Evolutionary conservation across 1,139 yeast species (phyloP), one percentile per base, ranked within the genome.

Genomic region (Geotrichum histeridarum): DNA sequence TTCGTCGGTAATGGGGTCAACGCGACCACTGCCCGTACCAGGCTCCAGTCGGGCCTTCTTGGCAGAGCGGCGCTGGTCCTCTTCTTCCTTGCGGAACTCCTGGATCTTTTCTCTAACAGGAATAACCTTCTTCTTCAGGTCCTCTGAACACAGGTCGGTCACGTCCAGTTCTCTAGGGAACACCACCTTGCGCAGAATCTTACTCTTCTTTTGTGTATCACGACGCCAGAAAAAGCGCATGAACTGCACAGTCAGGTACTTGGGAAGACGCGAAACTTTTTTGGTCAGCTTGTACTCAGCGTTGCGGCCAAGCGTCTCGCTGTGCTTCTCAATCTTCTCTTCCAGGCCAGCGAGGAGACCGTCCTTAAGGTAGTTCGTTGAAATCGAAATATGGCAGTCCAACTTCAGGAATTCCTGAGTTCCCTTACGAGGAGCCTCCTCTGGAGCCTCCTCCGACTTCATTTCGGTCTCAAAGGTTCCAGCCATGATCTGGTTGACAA

Each of bases 221-320:
- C 93, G 80, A 69, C 94, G 87, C 99, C 99, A 93, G 71, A 83
- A 93, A 69, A 93, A 93, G 65, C 99, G 80, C 61, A 93, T 94
- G 70, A 87, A 93, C 69, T 93, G 96, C 50, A 94, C 89, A 12
- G 94, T 87, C 63, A 93, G 76, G 67, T 85, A 86, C 67, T 87
- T 86, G 57, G 99, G 99, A 61, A 94, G 76, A 65, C 89, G 82
- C 1, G 86, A 80, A 57, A 93, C 85, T 54, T 79, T 81, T 65
- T 85, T 85, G 30, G 78, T 73, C 50, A 87, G 78, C 63, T 83
- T 82, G 69, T 84, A 91, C 35, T 79, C 77, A 12, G 95, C 83
- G 66, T 90, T 80, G 41, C 83, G 74, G 52, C 82, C 85, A 58
- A 91, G 78, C 6, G 77, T 68, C n/a, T 81, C 86, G 63, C 84